Percentiles rank a stretch among this genome's conserved stretches.
Evolutionary conservation across 495 filamentous ascomycete genomes (phyloP).

Genomic region (Penicillium robsamsonii): DNA sequence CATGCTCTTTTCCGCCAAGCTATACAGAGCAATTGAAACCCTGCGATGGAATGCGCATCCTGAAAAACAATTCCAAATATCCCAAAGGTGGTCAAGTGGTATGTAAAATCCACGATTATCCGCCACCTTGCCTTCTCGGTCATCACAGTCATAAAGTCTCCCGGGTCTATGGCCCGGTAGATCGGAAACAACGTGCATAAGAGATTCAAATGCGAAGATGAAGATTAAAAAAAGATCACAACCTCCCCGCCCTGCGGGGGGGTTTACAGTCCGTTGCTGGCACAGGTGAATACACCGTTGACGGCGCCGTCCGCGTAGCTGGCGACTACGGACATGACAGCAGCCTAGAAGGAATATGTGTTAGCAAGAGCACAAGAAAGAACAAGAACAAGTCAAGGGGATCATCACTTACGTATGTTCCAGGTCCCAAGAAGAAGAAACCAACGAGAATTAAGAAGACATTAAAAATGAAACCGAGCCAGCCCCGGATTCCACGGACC

Average conservation of each 20-base stretch:
- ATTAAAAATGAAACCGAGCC: constrained; percentile 62
- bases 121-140: not conserved
- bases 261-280: constrained; percentile 52
- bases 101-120: not conserved
- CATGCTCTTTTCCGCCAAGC: too few species aligned
- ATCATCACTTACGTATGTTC: constrained; percentile 70
- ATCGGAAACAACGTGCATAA: constrained; percentile 1
- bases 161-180: not conserved
- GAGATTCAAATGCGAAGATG: not conserved
- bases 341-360: constrained; percentile 36
- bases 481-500: constrained; percentile 58
- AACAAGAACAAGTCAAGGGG: not conserved
- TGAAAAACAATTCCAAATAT: not conserved
- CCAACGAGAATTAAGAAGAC: constrained; percentile 67
- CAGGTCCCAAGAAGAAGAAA: constrained; percentile 69
- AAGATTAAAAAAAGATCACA: not conserved
- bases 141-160: constrained; percentile 2
- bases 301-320: constrained; percentile 55
- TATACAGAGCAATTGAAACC: not conserved
- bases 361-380: not conserved
- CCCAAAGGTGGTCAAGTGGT: not conserved
- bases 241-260: constrained; percentile 11
- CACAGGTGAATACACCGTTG: constrained; percentile 61
- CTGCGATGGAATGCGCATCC: not conserved
- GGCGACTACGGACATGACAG: constrained; percentile 63